Evolutionary conservation across 176 grass and related monocot species (phyloP).

Genomic region (Raddia distichophylla): DNA sequence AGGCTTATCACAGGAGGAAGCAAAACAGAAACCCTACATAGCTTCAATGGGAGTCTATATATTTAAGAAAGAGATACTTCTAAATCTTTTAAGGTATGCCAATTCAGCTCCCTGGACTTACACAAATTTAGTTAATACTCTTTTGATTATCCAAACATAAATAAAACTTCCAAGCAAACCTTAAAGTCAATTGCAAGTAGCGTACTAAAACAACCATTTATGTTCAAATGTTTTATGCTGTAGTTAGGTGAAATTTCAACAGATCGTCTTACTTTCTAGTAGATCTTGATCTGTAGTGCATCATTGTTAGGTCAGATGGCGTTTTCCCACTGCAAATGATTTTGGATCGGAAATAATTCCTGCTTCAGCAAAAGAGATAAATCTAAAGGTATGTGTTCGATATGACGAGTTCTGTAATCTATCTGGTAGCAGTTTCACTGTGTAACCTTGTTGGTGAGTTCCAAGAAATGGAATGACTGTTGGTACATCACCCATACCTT

Average conservation of each 20-base stretch:
- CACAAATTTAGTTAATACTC: not conserved
- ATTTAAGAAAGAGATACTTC: conserved; percentile 89
- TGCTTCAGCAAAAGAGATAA: conserved; percentile 70
- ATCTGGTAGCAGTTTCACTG: not conserved
- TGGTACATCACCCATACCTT: not conserved
- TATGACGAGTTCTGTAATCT: not conserved
- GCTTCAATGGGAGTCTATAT: conserved; percentile 90
- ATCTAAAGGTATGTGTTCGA: conserved; percentile 58
- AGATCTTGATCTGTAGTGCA: conserved; percentile 50
- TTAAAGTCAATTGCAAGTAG: not conserved
- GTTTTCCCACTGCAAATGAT: conserved; percentile 97
- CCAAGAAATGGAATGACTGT: not conserved
- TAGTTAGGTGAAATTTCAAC: not conserved
- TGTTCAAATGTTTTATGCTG: not conserved
- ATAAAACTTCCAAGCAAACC: not conserved
- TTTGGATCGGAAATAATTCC: conserved; percentile 99
- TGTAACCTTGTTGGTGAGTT: not conserved
- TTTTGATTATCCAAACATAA: not conserved
- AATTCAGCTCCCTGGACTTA: conserved; percentile 37
- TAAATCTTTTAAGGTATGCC: conserved; percentile 90
- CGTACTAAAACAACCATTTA: not conserved
- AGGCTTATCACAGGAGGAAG: conserved; percentile 73
- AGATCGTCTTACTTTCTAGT: conserved; percentile 24
- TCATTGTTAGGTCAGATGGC: conserved; percentile 87
- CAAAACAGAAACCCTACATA: conserved; percentile 86